These are phyloP conservation scores for Exophiala sp. DNA, from an alignment of 2,329 filamentous ascomycete species.

Conservation along the genomic window DNA sequence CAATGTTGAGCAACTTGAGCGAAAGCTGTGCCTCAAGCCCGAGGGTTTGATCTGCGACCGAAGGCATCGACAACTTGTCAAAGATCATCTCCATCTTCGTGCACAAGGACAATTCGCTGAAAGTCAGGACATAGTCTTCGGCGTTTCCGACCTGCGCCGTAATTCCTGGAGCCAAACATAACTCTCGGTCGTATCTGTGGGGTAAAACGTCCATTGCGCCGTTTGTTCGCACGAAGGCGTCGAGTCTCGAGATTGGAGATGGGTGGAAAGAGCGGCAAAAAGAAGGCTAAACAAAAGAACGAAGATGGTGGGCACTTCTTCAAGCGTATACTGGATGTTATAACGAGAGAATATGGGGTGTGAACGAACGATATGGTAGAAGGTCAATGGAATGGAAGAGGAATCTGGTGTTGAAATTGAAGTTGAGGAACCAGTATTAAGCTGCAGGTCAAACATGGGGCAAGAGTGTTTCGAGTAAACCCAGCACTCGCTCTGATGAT, in stretches of 20 bases:
- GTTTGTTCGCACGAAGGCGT: neutral
- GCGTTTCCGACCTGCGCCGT: slow-evolving; percentile 2
- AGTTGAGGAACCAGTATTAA: no score
- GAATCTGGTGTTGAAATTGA: no score
- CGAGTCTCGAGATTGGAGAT: neutral
- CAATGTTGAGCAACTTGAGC: slow-evolving; percentile 7
- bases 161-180: slow-evolving; percentile 6
- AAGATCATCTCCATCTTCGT: neutral
- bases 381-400: neutral
- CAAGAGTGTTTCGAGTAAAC: no score
- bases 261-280: neutral
- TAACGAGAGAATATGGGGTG: neutral
- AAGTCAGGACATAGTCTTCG: neutral
- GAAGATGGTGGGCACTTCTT: neutral
- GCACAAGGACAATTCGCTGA: neutral
- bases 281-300: neutral
- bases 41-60: neutral
- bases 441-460: no score
- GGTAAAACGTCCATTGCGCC: neutral
- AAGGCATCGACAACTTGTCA: neutral
- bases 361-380: neutral
- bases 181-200: neutral
- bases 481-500: neutral
- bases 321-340: neutral
- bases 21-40: neutral